Evolutionary conservation across 2,329 filamentous ascomycete species (phyloP).

Genomic region (Colletotrichum cereale): DNA sequence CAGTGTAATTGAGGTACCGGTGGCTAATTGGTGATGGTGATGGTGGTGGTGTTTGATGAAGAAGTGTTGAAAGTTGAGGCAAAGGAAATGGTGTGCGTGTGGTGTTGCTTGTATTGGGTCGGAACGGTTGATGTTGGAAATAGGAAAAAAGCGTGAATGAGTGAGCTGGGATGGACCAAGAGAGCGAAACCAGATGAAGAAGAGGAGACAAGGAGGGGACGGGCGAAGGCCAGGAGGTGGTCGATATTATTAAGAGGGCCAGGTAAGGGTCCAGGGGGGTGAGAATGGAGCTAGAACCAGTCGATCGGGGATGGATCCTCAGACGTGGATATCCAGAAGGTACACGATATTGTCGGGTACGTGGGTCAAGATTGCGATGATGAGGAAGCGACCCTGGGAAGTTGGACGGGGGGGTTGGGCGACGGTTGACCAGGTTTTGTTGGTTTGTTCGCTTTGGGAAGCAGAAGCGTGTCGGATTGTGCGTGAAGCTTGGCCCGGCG

Average conservation of each 20-base stretch:
- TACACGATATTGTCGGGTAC: conserved; percentile 35
- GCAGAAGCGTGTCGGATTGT: neutral
- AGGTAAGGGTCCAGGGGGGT: conserved; percentile 42
- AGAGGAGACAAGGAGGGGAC: conserved; percentile 44
- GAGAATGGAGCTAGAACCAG: conserved; percentile 42
- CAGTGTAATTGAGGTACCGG: conserved; percentile 2
- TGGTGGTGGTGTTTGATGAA: conserved; percentile 5
- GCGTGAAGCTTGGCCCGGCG: conserved; percentile 3
- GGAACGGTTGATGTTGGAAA: conserved; percentile 37
- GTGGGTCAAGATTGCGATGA: conserved; percentile 40
- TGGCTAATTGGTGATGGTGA: neutral
- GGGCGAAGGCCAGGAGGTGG: conserved; percentile 45
- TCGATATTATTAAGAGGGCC: conserved; percentile 45
- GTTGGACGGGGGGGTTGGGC: conserved; percentile 27
- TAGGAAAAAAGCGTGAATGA: conserved; percentile 35
- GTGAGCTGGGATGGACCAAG: conserved; percentile 40
- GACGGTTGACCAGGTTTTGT: conserved; percentile 26
- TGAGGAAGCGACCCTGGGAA: conserved; percentile 36
- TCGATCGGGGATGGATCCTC: conserved; percentile 43
- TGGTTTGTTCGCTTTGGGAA: conserved; percentile 29
- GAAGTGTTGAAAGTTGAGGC: conserved; percentile 27
- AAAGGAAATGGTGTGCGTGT: conserved; percentile 23
- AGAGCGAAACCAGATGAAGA: conserved; percentile 42
- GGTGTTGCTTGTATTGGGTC: conserved; percentile 31
- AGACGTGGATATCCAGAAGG: conserved; percentile 36